Evolutionary conservation across 1,139 yeast species (phyloP), one percentile per base, ranked within the genome.

Genomic region (Petasospora fabianii): DNA sequence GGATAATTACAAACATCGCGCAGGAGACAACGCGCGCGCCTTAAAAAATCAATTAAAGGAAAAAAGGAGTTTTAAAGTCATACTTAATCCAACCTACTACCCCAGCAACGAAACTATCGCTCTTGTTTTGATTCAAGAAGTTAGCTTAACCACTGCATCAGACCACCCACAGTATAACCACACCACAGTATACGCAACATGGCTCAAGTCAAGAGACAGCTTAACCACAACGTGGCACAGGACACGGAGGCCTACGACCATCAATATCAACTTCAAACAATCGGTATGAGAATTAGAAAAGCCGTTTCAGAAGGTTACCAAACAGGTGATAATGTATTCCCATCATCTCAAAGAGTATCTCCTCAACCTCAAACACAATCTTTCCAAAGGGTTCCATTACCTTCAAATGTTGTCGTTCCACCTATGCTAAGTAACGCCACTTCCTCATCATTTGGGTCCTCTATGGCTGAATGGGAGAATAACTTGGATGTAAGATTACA

Each of bases 261-360:
- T 39, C 63, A 58, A 41, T 50, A 53, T 38, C 55, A 57, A 29
- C 65, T 82, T 20, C 70, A 80, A 30, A 70, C 80, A 0, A 55
- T 81, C 6, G 88, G 87, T 0, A 81, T 80, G 86, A 68, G 86
- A 47, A 75, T 82, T 48, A 71, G 92, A 55, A 79, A 80, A 53
- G 71, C 83, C 2, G 77, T 82, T 2, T 68, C 76, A 32, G 80
- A 79, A 34, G 88, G 87, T 0, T 80, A 80, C 60, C 64, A 58
- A 48, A 45, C 48, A 6, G 41, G 47, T 14, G 49, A 45, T 53
- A 38, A 58, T 55, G 5, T 66, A 63, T 29, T 42, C 46, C 34
- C 35, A 24, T 8, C 36, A 21, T 9, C 37, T 18, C 46, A 42
- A 21, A 39, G 41, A 29, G 39, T 46, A 18, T 11, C 6, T 6